phyloP scores from a whole-genome alignment of 192 early-diverging fungal genomes.

The Neocallimastix lanati region DNA sequence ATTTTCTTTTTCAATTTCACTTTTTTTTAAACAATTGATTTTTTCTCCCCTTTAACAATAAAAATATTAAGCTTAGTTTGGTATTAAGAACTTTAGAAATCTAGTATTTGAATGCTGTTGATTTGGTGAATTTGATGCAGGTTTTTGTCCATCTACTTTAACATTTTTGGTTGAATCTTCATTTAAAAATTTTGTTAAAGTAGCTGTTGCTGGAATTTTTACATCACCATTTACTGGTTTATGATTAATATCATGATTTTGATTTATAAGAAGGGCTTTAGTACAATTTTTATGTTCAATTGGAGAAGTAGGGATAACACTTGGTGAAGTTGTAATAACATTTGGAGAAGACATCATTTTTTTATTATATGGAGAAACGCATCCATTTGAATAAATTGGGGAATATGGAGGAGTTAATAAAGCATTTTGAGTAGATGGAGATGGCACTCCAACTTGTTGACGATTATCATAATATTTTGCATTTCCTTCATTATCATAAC shows the following conservation, averaged over 20 bases:
- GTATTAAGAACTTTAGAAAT: not conserved
- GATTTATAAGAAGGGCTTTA: not conserved
- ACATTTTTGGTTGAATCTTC: not conserved
- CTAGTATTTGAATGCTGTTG: not conserved
- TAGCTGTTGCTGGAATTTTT: not conserved
- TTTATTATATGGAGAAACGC: not conserved
- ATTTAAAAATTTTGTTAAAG: not conserved
- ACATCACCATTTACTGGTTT: not conserved
- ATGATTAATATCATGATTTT: not conserved
- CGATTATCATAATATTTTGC: not conserved
- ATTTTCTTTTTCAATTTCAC: too few relatives aligned
- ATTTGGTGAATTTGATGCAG: not conserved
- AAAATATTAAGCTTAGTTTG: too few relatives aligned
- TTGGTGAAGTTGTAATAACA: too few relatives aligned
- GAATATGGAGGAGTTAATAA: not conserved
- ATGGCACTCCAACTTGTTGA: not conserved
- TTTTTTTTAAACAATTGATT: too few relatives aligned
- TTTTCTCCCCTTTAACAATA: too few relatives aligned
- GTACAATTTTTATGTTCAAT: not conserved
- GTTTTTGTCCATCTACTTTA: not conserved
- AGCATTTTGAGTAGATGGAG: not conserved
- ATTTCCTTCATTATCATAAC: too few relatives aligned
- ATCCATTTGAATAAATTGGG: not conserved
- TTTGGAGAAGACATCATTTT: not conserved
- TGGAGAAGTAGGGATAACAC: not conserved